Evolutionary conservation across 2,329 filamentous ascomycete species (phyloP).

Genomic region (Hymenoscyphus occultus): DNA sequence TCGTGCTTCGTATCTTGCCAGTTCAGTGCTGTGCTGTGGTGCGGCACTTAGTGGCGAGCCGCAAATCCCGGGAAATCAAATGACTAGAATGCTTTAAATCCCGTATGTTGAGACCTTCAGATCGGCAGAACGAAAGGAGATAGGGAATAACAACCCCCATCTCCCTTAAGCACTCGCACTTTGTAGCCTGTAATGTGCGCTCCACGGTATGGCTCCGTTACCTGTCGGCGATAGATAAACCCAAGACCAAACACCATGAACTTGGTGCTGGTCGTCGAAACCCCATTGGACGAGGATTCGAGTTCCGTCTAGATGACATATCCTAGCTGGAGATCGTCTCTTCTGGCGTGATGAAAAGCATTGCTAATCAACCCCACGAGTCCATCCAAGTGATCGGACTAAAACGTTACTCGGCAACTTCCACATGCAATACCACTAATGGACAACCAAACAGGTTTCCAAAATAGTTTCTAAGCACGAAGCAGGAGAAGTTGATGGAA

Average conservation of each 20-base stretch:
- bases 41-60: not conserved
- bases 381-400: not conserved
- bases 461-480: conserved; percentile 1
- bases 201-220: not conserved
- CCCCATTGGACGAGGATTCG: not conserved
- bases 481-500: conserved; percentile 1
- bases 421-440: not conserved
- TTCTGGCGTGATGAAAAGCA: not conserved
- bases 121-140: not conserved
- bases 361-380: not conserved
- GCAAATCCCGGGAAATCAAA: conserved; percentile 2
- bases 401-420: not conserved
- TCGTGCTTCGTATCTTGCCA: not conserved
- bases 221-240: not conserved
- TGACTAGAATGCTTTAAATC: not conserved
- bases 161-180: not conserved
- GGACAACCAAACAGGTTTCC: not conserved
- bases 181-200: not conserved
- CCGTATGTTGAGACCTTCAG: not conserved
- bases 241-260: no score
- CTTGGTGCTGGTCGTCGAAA: not conserved
- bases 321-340: not conserved
- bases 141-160: not conserved
- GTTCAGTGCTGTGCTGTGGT: not conserved
- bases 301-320: not conserved